Base-by-base conservation (phyloP, 2,329 filamentous ascomycete species). In the Sporothrix phasma region DNA sequence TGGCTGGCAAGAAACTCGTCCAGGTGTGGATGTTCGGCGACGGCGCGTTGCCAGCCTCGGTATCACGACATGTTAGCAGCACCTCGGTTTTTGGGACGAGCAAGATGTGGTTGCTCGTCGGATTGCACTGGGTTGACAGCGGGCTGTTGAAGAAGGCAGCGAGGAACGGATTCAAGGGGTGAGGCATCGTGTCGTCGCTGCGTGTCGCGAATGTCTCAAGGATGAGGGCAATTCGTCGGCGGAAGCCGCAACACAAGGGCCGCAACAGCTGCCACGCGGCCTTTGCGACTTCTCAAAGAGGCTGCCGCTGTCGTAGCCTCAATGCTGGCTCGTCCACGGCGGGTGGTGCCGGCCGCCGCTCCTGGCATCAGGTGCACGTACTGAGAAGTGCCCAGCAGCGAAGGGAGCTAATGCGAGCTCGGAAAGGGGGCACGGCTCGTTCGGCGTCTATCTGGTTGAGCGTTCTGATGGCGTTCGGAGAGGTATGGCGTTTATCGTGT, bases 141-240 rank as follows among this genome's bases (percentile, higher is more conserved):
- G 90, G 87, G 84, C 92, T 97, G 81, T 91, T 92, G 84, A 97
- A 97, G 86, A 99, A 97, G 83, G 93, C 92, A 82, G 90, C 88
- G 77, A 99, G 84, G 79, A 97, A 97, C 76, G 94, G 94, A 80
- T 99, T 99, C 87, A 97, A 84, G 81, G 94, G 91, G 13, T 61
- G 19, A 58, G 68, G 67, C 68, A 69, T 69, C 26, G 59, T 65
- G 62, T 53, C 45, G 53, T 13, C 34, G 47, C 26, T 10, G 31
- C n/a, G n/a, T n/a, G n/a, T n/a, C n/a, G n/a, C n/a, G 51, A 5
- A 24, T 26, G 24, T 39, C 19, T 58, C 34, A 10, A 5, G 5
- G 37, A 2, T 17, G 17, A 43, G 34, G 43, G 58, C 24, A 5
- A 26, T 61, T 19, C 19, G 15, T 45, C n/a, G 29, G n/a, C 43